A percentile compares a stretch with the other conserved stretches of the same genome.
Conservation (phyloP, 2,329 filamentous ascomycete species). For the Ophiosphaerella narmari region DNA sequence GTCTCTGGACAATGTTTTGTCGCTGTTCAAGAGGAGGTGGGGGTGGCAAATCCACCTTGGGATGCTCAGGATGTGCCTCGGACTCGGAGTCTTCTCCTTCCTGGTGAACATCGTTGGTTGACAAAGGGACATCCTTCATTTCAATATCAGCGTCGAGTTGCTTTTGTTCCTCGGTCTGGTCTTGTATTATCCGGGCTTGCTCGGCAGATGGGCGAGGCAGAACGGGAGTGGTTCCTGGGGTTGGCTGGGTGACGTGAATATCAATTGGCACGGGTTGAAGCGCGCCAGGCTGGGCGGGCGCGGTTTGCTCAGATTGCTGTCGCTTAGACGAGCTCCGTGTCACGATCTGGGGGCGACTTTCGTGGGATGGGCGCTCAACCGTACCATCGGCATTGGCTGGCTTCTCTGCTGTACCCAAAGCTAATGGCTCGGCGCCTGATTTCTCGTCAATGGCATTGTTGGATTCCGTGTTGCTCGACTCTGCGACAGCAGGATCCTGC, state of each 20-base stretch:
- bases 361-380: conserved; percentile 24
- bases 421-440: conserved; percentile 29
- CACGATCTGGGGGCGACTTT: conserved; percentile 31
- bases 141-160: conserved; percentile 61
- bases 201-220: conserved; percentile 42
- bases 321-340: conserved; percentile 41
- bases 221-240: conserved; percentile 48
- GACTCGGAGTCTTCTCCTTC: conserved; percentile 32
- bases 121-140: conserved; percentile 66
- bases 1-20: conserved; percentile 45
- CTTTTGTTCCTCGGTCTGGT: conserved; percentile 56
- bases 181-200: conserved; percentile 51
- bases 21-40: conserved; percentile 58
- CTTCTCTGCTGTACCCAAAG: conserved; percentile 28
- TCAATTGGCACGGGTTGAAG: conserved; percentile 43
- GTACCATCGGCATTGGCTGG: conserved; percentile 26
- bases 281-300: conserved; percentile 38
- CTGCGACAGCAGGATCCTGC: conserved; percentile 44
- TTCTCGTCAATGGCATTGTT: conserved; percentile 55
- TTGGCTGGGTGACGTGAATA: conserved; percentile 53
- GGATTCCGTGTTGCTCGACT: conserved; percentile 52
- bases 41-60: conserved; percentile 58
- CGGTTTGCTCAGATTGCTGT: conserved; percentile 34
- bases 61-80: conserved; percentile 32
- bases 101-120: conserved; percentile 56